Base-by-base conservation (phyloP, 345 rosid genomes). In the Melaleuca quinquenervia region DNA sequence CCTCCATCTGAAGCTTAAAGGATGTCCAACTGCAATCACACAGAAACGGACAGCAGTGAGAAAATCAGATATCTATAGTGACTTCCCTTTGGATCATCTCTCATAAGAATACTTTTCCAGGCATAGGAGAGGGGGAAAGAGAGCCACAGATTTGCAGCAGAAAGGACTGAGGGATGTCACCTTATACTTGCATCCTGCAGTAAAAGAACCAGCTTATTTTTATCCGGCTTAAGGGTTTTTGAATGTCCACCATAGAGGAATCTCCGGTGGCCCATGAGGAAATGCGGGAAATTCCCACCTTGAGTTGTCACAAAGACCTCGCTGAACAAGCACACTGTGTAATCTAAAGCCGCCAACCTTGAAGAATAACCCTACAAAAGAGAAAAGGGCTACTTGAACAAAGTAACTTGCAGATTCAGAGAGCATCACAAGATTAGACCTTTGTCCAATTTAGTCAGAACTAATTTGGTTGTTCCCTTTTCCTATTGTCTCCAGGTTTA, bases 281-380 rank as follows among this genome's bases (percentile, higher is more conserved):
- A 96, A 90, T 97, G 98, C 11, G 99, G 98, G 89, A 97, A 96
- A 90, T 96, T 97, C 84, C 99, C 98, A 49, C 98, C 98, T 83
- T 97, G 99, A 87, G 98, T 96, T 84, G 98, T 94, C 86, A 94
- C 96, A 85, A 96, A 97, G 49, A 95, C 96, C 90, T 97, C 98
- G 82, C 99, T 97, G 78, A 88, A 89, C 96, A 97, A 93, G 91
- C 96, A 96, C 26, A 97, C 98, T 1, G 89, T 92, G 89, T 97
- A 97, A 90, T 97, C 99, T 91, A 97, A 86, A 88, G 99, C 99
- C 26, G 99, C 99, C 92, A 97, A 88, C 91, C 98, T 94, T 9
- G 99, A 96, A 76, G 98, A 96, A 85, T 95, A 93, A 16, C 92
- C 97, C 99, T 97, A 88, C 58, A 55, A 88, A 83, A 45, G 87